Base-by-base conservation (phyloP, 169 alveolate species). In the Pseudocohnilembus persalinus region DNA sequence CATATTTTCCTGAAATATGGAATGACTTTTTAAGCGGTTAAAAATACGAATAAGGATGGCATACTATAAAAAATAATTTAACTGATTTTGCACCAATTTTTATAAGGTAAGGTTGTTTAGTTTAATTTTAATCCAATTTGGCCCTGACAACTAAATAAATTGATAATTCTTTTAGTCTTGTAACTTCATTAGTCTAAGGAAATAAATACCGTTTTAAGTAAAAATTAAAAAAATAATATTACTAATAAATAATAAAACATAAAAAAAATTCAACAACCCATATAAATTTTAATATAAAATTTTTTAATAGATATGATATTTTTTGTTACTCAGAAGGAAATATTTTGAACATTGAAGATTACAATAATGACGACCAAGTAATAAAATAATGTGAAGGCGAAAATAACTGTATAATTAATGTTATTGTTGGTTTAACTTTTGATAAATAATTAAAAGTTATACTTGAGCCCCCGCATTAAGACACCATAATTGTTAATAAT, bases 1-100 rank as follows among this genome's bases (percentile, higher is more conserved):
- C 88, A 0, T 88, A 88, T 83, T 88, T 88, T 73, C 91, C 91
- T 20, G 78, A 83, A 73, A 74, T n/a, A n/a, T n/a, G n/a, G 84
- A 79, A 77, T 86, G 90, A 86, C 74, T 68, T 86, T 0, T 35
- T 63, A 30, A 80, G 83, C 29, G 90, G 90, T 1, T 65, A 63
- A 1, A 76, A 74, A 33, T 26, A 80, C 29, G 32, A 78, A 28
- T 86, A 79, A 11, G 30, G 68, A 28, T 27, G 63, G 64, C 34
- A 77, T 29, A 68, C 68, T 29, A 63, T 86, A 0, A 74, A 29
- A 74, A 34, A 63, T 64, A 26, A 83, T 4, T 75, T 80, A 25
- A 81, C 77, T 74, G 90, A 75, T 63, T 74, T 35, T 63, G 86
- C 80, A 24, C 90, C 90, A 31, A 31, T 86, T 30, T 86, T 74